phyloP scores from a whole-genome alignment of 2,329 filamentous ascomycete genomes.

The Sphaceloma murrayae region DNA sequence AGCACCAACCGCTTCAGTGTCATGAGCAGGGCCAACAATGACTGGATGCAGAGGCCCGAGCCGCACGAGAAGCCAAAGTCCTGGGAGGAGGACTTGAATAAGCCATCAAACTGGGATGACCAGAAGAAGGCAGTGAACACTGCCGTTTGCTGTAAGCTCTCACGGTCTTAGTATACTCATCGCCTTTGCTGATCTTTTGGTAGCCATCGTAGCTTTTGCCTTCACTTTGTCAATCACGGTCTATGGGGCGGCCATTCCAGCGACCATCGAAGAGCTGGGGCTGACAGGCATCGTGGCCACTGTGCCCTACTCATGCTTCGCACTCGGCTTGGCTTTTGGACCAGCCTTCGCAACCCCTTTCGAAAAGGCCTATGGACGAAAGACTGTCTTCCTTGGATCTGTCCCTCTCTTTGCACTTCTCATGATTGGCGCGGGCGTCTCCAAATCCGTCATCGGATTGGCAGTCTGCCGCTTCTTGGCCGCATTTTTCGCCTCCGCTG shows the following conservation, averaged over 20 bases:
- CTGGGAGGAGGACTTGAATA: conserved; percentile 10
- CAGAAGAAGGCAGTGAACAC: conserved; percentile 16
- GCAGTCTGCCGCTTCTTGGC: conserved; percentile 53
- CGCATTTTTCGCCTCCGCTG: conserved; percentile 27
- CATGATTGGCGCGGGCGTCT: conserved; percentile 34
- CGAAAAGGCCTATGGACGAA: conserved; percentile 55
- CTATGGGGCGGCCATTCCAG: conserved; percentile 5
- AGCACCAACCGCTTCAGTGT: conserved; percentile 11
- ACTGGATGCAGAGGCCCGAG: conserved; percentile 13
- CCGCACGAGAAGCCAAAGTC: conserved; percentile 3
- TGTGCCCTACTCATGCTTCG: conserved; percentile 49
- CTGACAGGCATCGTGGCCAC: conserved; percentile 39
- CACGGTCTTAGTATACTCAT: too few relatives aligned
- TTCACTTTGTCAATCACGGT: conserved; percentile 11
- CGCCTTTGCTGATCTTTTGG: neutral
- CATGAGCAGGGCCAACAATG: conserved; percentile 14
- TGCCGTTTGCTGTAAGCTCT: conserved; percentile 13
- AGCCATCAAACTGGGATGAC: conserved; percentile 15
- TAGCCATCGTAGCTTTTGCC: conserved; percentile 8
- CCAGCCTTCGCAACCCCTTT: conserved; percentile 54
- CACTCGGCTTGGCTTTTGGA: conserved; percentile 55
- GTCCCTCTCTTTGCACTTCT: conserved; percentile 53
- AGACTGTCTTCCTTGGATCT: conserved; percentile 58
- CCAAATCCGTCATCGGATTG: conserved; percentile 58
- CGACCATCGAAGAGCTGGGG: neutral